phyloP scores from a whole-genome alignment of 176 grass and related monocot species.

The Triticum turgidum region DNA sequence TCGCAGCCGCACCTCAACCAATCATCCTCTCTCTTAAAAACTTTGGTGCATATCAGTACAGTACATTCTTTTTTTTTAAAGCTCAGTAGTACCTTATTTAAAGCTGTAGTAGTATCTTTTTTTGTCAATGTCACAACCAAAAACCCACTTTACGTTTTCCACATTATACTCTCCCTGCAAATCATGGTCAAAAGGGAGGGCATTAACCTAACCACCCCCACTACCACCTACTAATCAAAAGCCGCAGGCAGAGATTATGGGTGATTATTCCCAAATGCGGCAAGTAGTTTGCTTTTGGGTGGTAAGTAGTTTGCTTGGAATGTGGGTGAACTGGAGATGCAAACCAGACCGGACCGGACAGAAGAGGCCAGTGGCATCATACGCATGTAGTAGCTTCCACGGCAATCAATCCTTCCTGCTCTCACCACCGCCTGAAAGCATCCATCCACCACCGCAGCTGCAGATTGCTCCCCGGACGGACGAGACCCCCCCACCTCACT shows the following conservation, averaged over 20 bases:
- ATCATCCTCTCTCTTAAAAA: neutral
- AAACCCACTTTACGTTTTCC: neutral
- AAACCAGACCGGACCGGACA: conserved; percentile 3
- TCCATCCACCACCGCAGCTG: neutral
- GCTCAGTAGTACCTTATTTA: too few species aligned
- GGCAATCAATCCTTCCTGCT: conserved; percentile 28
- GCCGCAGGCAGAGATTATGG: neutral
- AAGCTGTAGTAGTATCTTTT: too few species aligned
- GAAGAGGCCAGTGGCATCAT: neutral
- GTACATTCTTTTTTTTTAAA: neutral
- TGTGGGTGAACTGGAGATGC: conserved; percentile 49
- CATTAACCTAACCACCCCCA: conserved; percentile 21
- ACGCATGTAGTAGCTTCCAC: conserved; percentile 43
- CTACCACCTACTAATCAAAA: conserved; percentile 52
- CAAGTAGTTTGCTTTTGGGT: neutral
- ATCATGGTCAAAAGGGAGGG: conserved; percentile 27
- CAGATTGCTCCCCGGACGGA: neutral
- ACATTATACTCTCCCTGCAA: neutral
- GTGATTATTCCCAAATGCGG: conserved; percentile 34
- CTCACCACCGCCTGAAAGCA: conserved; percentile 22
- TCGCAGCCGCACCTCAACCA: neutral
- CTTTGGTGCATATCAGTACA: neutral
- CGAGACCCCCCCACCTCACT: conserved; percentile 40
- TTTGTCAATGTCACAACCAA: conserved; percentile 2
- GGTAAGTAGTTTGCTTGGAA: conserved; percentile 67